phyloP scores from a whole-genome alignment of 1,284 basidiomycete genomes.

The Cutaneotrichosporon sp. region DNA sequence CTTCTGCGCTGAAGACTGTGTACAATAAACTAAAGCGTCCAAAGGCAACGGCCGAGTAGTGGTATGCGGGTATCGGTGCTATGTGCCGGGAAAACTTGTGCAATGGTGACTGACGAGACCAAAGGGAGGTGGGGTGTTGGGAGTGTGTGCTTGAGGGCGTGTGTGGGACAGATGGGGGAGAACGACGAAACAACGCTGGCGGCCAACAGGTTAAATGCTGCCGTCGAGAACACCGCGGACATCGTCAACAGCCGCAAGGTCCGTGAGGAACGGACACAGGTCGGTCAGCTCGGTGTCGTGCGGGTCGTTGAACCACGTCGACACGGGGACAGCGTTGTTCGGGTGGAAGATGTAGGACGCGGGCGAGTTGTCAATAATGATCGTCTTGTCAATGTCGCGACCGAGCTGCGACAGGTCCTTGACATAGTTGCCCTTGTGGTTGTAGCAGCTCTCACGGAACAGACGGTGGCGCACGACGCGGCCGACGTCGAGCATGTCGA shows the following conservation, averaged over 20 bases:
- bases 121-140: neutral
- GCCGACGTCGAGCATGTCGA: slow-evolving; percentile 92
- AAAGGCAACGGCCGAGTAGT: neutral
- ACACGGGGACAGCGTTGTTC: slow-evolving; percentile 97
- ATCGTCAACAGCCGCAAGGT: slow-evolving; percentile 78
- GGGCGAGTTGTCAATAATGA: slow-evolving; percentile 98
- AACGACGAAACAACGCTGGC: neutral
- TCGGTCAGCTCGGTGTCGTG: slow-evolving; percentile 97
- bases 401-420: slow-evolving; percentile 98
- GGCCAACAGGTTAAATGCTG: slow-evolving; percentile 26
- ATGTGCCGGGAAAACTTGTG: slow-evolving; percentile 9
- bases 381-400: slow-evolving; percentile 83
- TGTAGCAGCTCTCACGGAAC: slow-evolving; percentile 98
- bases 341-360: slow-evolving; percentile 99
- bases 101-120: slow-evolving; percentile 7
- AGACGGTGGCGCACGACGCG: slow-evolving; percentile 90
- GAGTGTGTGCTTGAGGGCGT: neutral
- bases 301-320: slow-evolving; percentile 98
- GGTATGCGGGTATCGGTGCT: slow-evolving; percentile 12
- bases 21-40: neutral
- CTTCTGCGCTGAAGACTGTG: neutral
- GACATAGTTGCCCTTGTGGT: slow-evolving; percentile 98
- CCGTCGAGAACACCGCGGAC: slow-evolving; percentile 83
- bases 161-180: neutral
- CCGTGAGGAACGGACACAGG: slow-evolving; percentile 85